Conservation (phyloP, 2,329 filamentous ascomycete genomes). For the Ramularia collo-cygni region DNA sequence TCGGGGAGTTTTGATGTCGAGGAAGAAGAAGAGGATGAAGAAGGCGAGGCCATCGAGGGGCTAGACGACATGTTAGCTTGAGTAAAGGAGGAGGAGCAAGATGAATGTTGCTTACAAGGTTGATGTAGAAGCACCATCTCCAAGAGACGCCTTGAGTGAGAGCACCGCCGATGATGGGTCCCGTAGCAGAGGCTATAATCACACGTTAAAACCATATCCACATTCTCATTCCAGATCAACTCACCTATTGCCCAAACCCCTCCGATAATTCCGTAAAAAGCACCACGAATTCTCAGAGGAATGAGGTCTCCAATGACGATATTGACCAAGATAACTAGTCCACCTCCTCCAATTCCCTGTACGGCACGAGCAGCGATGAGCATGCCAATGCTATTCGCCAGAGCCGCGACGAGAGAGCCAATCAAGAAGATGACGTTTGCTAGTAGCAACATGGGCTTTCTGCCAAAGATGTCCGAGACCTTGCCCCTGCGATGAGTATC, state of each 20-base stretch:
- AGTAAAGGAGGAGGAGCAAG: too few relatives aligned
- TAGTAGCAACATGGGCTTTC: conserved; percentile 52
- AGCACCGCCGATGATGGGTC: conserved; percentile 59
- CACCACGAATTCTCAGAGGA: conserved; percentile 48
- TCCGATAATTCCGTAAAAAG: conserved; percentile 59
- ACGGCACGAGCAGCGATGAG: conserved; percentile 55
- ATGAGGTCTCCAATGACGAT: conserved; percentile 60
- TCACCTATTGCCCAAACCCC: conserved; percentile 55
- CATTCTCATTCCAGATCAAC: conserved; percentile 28
- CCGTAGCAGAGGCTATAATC: conserved; percentile 57
- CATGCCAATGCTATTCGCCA: conserved; percentile 54
- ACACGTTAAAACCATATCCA: too few relatives aligned
- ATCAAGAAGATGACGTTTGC: conserved; percentile 51
- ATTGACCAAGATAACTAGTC: conserved; percentile 57
- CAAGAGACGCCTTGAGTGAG: conserved; percentile 58
- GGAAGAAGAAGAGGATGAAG: conserved; percentile 52
- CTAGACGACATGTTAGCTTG: conserved; percentile 3
- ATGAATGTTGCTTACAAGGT: too few relatives aligned
- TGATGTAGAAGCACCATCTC: conserved; percentile 55
- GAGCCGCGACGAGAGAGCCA: conserved; percentile 54
- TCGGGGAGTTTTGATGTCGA: conserved; percentile 60
- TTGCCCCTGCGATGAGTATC: conserved; percentile 32
- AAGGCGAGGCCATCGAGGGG: conserved; percentile 56
- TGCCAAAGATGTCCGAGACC: conserved; percentile 45
- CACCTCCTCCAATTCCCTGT: conserved; percentile 58